Evolutionary conservation across 2,329 filamentous ascomycete species (phyloP), one percentile per base, ranked within the genome.

Genomic region (Cercospora nicotianae): DNA sequence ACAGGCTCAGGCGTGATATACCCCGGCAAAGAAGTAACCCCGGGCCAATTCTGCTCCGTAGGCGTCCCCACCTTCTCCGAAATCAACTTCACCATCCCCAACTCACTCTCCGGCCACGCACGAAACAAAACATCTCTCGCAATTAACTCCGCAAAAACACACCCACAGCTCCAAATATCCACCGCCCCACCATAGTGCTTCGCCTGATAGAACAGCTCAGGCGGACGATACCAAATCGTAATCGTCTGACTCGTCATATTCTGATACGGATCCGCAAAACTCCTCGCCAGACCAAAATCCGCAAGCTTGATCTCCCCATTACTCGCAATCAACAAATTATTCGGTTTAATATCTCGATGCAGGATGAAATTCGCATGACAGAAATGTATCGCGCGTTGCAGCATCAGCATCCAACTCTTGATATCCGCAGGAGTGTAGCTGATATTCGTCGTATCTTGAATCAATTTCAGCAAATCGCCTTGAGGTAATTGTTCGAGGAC

Each of bases 321-420:
- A 51, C 92, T 91, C 23, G 93, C 93, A 75, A 99, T 96, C 68
- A 99, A 86, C 80, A 98, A 83, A 83, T 99, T 99, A 87, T 98
- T 98, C 59, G 94, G 94, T 82, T 99, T 99, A 84, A 99, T 98
- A 83, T 99, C 95, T 74, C 95, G 92, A 81, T 99, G 95, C 31
- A 99, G 86, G 18, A 99, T 88, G 75, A 91, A 94, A 79, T 95
- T 96, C 78, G 94, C 92, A 80, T 99, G 95, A 80, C 95, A 98
- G 84, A 96, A 99, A 90, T 93, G 96, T 30, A 98, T 89, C 28
- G 91, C 95, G 51, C 94, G 89, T 30, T 87, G 87, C n/a, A 98
- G 86, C 95, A 98, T 98, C 71, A 91, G 92, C 90, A 97, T 96
- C 95, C 95, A 99, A 16, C 93, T 91, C 80, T 99, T 99, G 80